Evolutionary conservation across 2,329 filamentous ascomycete genomes (phyloP), one percentile per base, ranked within the genome.

Genomic region (Davidsoniella virescens): DNA sequence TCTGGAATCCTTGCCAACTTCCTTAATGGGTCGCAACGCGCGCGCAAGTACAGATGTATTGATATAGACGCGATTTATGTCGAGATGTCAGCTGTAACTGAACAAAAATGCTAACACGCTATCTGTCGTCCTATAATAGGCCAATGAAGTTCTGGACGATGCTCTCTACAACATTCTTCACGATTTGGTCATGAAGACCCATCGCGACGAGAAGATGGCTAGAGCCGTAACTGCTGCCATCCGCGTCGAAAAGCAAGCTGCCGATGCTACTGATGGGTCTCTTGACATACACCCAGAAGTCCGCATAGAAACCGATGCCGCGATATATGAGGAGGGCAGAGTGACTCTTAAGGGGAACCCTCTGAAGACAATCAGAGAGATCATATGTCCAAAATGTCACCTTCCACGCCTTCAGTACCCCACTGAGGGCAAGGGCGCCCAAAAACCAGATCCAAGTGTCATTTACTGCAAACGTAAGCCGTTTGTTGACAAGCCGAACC

Each of bases 391-490:
- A 50, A 76, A 78, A 61, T 88, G 84, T 65, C 80, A 82, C 60
- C 74, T 87, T 36, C 84, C 84, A 16, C 76, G 82, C 55, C 70
- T 87, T 48, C 73, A 86, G 56, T 71, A 86, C 59, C 84, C 84
- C 16, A 82, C 78, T 57, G 79, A 82, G 59, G 81, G 81, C 57
- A 80, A 76, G 58, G 80, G 81, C 43, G 72, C 79, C 10, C 67
- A 67, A 59, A 78, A 77, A 59, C 79, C 79, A 41, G 76, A 82
- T 52, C 82, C 82, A 0, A 70, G 72, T 55, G 47, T 80, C 56
- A 76, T 81, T 56, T 88, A 87, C 69, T 90, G 84, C 72, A 85
- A 84, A 64, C 79, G 80, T 56, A 78, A 82, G 54, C 83, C 84
- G 0, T 88, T 82, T 68, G 83, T 86, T 54, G 77, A 84, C 57